A percentile compares a stretch with the other conserved stretches of the same genome.
Conservation (phyloP, 1,284 basidiomycete genomes). For the Sphaerobolus stellatus region DNA sequence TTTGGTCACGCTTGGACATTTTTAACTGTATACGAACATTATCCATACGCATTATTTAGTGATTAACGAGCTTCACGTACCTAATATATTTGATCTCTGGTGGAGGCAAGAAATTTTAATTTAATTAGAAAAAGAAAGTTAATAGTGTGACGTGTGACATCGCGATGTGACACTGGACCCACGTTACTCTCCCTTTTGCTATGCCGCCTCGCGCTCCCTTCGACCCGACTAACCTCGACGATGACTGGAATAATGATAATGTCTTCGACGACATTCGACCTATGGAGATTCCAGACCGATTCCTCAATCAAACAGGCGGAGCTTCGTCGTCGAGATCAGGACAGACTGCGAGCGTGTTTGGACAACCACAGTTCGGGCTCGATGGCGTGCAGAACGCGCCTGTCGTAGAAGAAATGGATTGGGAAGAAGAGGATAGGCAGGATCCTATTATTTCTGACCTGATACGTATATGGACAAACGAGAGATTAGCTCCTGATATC, state of each 20-base stretch:
- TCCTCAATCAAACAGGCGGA: neutral
- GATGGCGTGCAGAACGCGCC: neutral
- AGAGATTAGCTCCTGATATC: conserved; percentile 80
- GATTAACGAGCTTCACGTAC: too few species aligned
- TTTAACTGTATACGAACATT: too few species aligned
- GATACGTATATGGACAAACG: conserved; percentile 82
- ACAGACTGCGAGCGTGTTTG: too few species aligned
- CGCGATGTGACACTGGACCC: neutral
- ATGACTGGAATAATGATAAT: conserved; percentile 6
- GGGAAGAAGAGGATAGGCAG: conserved; percentile 10
- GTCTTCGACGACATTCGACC: conserved; percentile 4
- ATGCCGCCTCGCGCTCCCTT: neutral
- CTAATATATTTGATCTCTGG: too few species aligned
- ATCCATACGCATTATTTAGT: too few species aligned
- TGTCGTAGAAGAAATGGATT: conserved; percentile 5
- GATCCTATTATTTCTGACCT: conserved; percentile 38
- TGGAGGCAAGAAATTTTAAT: too few species aligned
- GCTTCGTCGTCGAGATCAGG: neutral
- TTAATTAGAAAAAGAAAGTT: too few species aligned
- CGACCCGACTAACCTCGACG: neutral
- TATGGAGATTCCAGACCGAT: neutral
- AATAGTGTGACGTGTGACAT: conserved; percentile 1
- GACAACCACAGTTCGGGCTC: too few species aligned
- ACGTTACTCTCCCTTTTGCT: neutral
- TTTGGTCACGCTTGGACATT: too few species aligned